A percentile compares a stretch with the other conserved stretches of the same genome.
Conservation (phyloP, 371 early-diverging fungal genomes). For the Syncephalastrum sp. region DNA sequence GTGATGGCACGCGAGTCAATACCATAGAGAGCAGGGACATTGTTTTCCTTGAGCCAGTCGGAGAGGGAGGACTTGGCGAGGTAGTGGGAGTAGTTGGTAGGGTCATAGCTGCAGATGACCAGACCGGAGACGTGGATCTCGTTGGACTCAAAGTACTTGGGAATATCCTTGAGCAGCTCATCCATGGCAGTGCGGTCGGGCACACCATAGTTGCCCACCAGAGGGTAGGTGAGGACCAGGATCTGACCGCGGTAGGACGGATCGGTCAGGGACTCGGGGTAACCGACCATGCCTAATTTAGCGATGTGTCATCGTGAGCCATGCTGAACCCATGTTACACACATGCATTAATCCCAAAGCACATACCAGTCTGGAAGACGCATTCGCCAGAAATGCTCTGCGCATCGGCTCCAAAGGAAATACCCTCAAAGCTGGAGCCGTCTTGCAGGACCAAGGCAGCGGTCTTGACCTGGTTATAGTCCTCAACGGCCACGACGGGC, state of each 20-base stretch:
- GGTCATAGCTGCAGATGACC: constrained; percentile 83
- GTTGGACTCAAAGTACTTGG: constrained; percentile 84
- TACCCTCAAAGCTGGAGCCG: constrained; percentile 83
- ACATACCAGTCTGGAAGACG: constrained; percentile 95
- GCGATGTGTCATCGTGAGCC: constrained; percentile 12
- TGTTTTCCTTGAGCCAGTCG: constrained; percentile 84
- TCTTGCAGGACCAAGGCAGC: constrained; percentile 82
- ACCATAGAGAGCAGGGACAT: constrained; percentile 87
- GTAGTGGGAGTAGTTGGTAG: constrained; percentile 86
- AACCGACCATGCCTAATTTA: constrained; percentile 62
- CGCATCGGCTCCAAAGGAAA: constrained; percentile 91
- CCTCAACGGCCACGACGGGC: constrained; percentile 55
- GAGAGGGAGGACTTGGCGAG: constrained; percentile 83
- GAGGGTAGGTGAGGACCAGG: constrained; percentile 86
- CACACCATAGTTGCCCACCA: constrained; percentile 93
- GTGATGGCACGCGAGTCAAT: constrained; percentile 93
- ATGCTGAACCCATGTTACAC: constrained; percentile 2
- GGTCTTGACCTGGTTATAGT: constrained; percentile 42
- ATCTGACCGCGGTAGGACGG: constrained; percentile 96
- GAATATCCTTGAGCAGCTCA: constrained; percentile 76
- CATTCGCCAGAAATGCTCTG: constrained; percentile 91
- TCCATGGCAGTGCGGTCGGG: constrained; percentile 74
- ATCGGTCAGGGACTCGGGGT: constrained; percentile 96
- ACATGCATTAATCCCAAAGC: constrained; percentile 3
- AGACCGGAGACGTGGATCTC: constrained; percentile 84